phyloP scores from a whole-genome alignment of 1,284 basidiomycete species.

The Rhodotorula glutinis region DNA sequence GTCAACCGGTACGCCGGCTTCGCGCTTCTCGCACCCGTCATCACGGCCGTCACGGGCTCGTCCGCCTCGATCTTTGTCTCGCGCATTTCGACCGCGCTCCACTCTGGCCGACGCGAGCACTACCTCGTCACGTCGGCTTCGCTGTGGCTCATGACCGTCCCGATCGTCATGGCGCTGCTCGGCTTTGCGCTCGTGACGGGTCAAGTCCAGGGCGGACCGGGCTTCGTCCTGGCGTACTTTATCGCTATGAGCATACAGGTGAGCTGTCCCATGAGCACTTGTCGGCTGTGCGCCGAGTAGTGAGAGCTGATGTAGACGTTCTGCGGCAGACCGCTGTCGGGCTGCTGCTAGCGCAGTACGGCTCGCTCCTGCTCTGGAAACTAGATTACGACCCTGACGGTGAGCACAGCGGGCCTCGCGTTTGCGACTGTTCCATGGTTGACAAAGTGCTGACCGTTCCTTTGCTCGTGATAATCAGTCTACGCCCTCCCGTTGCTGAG shows the following conservation, averaged over 20 bases:
- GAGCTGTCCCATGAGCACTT: constrained; percentile 47
- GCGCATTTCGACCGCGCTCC: constrained; percentile 78
- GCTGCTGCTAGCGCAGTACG: constrained; percentile 21
- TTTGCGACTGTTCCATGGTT: no score
- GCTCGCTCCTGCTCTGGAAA: constrained; percentile 80
- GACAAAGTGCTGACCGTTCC: background rate
- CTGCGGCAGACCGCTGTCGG: constrained; percentile 13
- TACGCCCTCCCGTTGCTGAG: constrained; percentile 91
- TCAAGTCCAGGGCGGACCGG: constrained; percentile 68
- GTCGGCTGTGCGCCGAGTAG: background rate
- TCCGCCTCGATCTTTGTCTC: constrained; percentile 90
- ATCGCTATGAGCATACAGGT: constrained; percentile 71
- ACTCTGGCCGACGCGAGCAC: constrained; percentile 52
- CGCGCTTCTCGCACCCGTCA: constrained; percentile 80
- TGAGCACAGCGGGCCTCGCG: no score
- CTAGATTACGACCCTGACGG: constrained; percentile 76
- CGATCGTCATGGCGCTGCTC: constrained; percentile 72
- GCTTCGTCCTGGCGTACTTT: constrained; percentile 62
- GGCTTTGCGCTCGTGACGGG: constrained; percentile 62
- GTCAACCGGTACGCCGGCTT: constrained; percentile 83
- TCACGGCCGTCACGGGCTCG: constrained; percentile 83
- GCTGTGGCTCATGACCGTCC: constrained; percentile 68
- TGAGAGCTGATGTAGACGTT: background rate
- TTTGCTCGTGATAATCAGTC: constrained; percentile 53
- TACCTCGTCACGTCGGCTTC: constrained; percentile 52